A percentile compares a stretch with the other conserved stretches of the same genome.
These are phyloP conservation scores for Populus euphratica DNA, from an alignment of 345 rosid species.

Conservation along the genomic window DNA sequence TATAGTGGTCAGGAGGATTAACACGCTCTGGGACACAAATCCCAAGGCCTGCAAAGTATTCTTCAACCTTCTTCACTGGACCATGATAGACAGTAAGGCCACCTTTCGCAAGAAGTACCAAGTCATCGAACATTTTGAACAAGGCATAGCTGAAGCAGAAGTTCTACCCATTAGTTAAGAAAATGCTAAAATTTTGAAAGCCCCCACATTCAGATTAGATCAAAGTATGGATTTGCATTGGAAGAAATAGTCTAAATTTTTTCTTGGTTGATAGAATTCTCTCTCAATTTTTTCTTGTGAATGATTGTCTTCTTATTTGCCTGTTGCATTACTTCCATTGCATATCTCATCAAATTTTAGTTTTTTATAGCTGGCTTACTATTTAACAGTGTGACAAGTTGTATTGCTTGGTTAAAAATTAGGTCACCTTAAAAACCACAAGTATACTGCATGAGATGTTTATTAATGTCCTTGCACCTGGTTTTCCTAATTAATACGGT, in stretches of 20 bases:
- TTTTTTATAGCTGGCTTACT: no score
- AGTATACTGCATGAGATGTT: no score
- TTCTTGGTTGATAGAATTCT: no score
- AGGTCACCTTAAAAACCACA: no score
- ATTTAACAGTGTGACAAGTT: no score
- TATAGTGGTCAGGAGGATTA: slow-evolving; percentile 91
- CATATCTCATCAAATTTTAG: no score
- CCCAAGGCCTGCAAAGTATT: slow-evolving; percentile 75
- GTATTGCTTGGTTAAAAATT: no score
- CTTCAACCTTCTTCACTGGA: slow-evolving; percentile 67
- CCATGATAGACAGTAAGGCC: slow-evolving; percentile 87
- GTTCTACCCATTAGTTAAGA: slow-evolving; percentile 4
- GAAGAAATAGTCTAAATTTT: no score
- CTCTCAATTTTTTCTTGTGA: no score
- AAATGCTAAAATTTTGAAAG: neutral
- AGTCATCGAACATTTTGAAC: slow-evolving; percentile 81
- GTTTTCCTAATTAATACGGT: neutral
- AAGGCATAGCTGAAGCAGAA: slow-evolving; percentile 74
- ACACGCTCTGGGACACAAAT: slow-evolving; percentile 77
- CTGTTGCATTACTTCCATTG: no score
- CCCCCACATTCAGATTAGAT: neutral
- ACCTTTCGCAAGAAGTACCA: slow-evolving; percentile 84
- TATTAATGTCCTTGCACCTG: no score
- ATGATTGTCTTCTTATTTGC: no score
- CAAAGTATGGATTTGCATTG: neutral